Percentiles rank a stretch among this genome's conserved stretches.
Evolutionary conservation across 768 basidiomycete genomes (phyloP).

Genomic region (Termitomyces bulborhizus): DNA sequence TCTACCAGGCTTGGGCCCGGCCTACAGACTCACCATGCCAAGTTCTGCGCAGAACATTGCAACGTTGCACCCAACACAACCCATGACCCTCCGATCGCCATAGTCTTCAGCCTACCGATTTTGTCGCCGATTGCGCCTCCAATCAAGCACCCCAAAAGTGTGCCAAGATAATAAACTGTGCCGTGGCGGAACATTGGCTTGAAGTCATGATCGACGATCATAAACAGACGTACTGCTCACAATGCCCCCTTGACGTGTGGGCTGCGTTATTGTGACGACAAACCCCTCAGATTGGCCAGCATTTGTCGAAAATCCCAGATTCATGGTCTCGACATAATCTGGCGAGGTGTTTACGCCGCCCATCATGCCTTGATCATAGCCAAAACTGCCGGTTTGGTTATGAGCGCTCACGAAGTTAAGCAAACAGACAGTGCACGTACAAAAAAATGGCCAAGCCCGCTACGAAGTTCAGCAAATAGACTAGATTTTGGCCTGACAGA

Average conservation of each 20-base stretch:
- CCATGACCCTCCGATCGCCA: constrained; percentile 33
- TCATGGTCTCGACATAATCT: constrained; percentile 35
- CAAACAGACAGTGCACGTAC: constrained; percentile 10
- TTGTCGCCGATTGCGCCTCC: constrained; percentile 35
- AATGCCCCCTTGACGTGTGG: constrained; percentile 38
- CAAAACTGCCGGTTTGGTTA: constrained; percentile 25
- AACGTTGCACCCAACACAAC: constrained; percentile 34
- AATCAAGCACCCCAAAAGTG: constrained; percentile 32
- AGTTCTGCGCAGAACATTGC: constrained; percentile 36
- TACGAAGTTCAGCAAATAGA: constrained; percentile 22
- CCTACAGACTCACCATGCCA: constrained; percentile 26
- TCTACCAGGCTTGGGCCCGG: neutral
- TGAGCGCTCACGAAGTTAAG: neutral
- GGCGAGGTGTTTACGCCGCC: constrained; percentile 41
- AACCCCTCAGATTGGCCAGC: constrained; percentile 34
- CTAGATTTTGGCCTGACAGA: constrained; percentile 18
- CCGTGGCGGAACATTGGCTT: no score
- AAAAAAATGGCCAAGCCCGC: constrained; percentile 27
- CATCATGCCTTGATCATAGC: constrained; percentile 46
- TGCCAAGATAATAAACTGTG: constrained; percentile 35
- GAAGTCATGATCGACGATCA: neutral
- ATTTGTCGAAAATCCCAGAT: constrained; percentile 32
- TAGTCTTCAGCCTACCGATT: constrained; percentile 33
- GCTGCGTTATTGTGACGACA: constrained; percentile 35
- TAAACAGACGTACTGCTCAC: constrained; percentile 27